phyloP scores from a whole-genome alignment of 176 grass and related monocot genomes.

The Olyra latifolia region DNA sequence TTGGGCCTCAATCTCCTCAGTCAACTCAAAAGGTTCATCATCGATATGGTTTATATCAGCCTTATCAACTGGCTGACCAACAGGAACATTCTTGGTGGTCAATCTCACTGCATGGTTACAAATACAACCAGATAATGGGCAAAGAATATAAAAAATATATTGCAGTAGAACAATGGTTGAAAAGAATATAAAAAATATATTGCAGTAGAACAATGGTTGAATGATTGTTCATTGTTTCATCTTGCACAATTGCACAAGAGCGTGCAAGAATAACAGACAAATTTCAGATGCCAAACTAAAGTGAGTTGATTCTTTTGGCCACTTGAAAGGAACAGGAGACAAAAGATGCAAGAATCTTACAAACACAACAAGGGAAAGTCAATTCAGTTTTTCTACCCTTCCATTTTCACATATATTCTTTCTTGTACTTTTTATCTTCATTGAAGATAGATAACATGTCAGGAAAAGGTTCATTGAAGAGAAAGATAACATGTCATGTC shows the following conservation, averaged over 20 bases:
- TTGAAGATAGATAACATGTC: background rate
- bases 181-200: constrained; percentile 20
- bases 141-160: constrained; percentile 15
- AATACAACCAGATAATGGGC: constrained; percentile 11
- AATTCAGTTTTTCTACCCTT: constrained; percentile 9
- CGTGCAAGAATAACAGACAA: background rate
- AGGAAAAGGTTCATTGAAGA: background rate
- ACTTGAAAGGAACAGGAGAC: constrained; percentile 4
- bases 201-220: background rate
- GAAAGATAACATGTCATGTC: background rate
- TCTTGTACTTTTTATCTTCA: constrained; percentile 18
- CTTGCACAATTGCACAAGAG: constrained; percentile 7
- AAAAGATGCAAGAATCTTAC: constrained; percentile 32
- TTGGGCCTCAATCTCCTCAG: constrained; percentile 79
- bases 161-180: background rate
- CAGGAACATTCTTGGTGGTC: constrained; percentile 46
- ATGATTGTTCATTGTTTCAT: background rate
- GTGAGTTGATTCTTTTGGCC: constrained; percentile 35
- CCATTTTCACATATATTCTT: background rate
- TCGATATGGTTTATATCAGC: constrained; percentile 50
- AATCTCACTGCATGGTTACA: constrained; percentile 63
- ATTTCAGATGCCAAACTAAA: constrained; percentile 22
- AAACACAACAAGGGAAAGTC: background rate
- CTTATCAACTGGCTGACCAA: constrained; percentile 47
- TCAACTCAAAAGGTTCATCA: constrained; percentile 76